A percentile compares a stretch with the other conserved stretches of the same genome.
phyloP scores from a whole-genome alignment of 164 flowering plant genomes.

The Euptelea pleiosperma region DNA sequence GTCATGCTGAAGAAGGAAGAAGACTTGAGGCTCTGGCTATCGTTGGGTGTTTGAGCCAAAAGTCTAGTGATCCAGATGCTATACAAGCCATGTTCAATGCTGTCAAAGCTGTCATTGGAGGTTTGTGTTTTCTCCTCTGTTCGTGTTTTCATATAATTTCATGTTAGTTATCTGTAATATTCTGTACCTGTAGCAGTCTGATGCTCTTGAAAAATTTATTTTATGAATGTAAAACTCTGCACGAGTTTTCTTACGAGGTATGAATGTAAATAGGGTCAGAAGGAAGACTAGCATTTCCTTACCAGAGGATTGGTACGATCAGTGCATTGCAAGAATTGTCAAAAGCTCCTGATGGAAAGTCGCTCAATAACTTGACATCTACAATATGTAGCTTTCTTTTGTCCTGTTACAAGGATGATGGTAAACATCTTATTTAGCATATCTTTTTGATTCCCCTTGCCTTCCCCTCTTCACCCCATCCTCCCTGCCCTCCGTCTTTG shows the following conservation, averaged over 20 bases:
- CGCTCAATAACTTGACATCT: slow-evolving; percentile 44
- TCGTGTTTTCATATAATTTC: background rate
- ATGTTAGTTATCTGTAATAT: background rate
- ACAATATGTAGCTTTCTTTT: slow-evolving; percentile 58
- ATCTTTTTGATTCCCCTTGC: background rate
- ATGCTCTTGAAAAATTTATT: background rate
- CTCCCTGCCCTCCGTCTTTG: background rate
- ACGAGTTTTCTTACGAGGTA: background rate
- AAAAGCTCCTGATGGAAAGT: slow-evolving; percentile 73
- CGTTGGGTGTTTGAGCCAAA: slow-evolving; percentile 64
- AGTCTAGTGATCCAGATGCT: slow-evolving; percentile 92
- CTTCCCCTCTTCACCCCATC: background rate
- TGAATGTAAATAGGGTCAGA: slow-evolving; percentile 70
- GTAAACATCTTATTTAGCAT: slow-evolving; percentile 29
- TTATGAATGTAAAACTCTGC: background rate
- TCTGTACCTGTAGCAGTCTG: background rate
- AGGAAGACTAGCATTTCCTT: slow-evolving; percentile 88
- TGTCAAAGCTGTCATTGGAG: slow-evolving; percentile 80
- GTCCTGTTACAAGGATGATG: slow-evolving; percentile 86
- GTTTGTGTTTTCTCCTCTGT: slow-evolving; percentile 31
- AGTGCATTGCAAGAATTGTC: slow-evolving; percentile 78
- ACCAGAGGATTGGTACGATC: slow-evolving; percentile 91
- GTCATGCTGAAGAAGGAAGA: slow-evolving; percentile 88
- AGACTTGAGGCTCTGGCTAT: slow-evolving; percentile 64
- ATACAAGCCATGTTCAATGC: slow-evolving; percentile 67